Evolutionary conservation across 2,329 filamentous ascomycete genomes (phyloP), one percentile per base, ranked within the genome.

Genomic region (Sphaerulina vaccinii): DNA sequence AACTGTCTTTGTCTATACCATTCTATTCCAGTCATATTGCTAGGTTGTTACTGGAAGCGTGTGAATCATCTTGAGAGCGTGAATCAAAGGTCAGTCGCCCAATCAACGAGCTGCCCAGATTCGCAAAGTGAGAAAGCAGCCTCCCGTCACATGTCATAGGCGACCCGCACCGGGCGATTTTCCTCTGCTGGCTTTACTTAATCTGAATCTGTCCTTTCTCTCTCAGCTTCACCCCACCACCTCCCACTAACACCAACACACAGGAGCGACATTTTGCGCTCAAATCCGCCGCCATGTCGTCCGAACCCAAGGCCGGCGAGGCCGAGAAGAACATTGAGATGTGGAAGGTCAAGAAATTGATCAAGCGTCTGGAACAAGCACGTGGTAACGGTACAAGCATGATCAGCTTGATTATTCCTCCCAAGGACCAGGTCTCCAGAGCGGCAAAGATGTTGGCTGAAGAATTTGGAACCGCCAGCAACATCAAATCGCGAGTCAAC

Each of bases 361-460:
- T 99, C 78, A 99, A 97, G 79, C 88, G 93, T 68, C 89, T 99
- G 67, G 93, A 97, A 76, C 88, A 90, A 58, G 95, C 95, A 65
- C 84, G 95, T 72, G 93, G 93, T 72, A 99, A 99, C 83, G 93
- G 93, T 78, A 99, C 93, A 60, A 92, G 87, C 79, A 99, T 99
- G 93, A 99, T 99, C 75, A 97, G 92, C 60, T 83, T 99, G 75
- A 96, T 99, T 68, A 97, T 99, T 70, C 93, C 93, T 55, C 93
- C 93, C 64, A 99, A 99, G 84, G 91, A 96, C 74, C 93, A 99
- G 77, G 83, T 99, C 60, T 97, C 93, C 39, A 87, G 91, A 68
- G 87, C 89, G 49, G 89, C 93, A 55, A 97, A 97, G 83, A 99
- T 99, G 93, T 87, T 99, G 86, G 95, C 95, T 79, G 93, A 99